These are phyloP conservation scores for Rhizopus arrhizus DNA, from an alignment of 371 early-diverging fungal genomes.

Conservation along the genomic window DNA sequence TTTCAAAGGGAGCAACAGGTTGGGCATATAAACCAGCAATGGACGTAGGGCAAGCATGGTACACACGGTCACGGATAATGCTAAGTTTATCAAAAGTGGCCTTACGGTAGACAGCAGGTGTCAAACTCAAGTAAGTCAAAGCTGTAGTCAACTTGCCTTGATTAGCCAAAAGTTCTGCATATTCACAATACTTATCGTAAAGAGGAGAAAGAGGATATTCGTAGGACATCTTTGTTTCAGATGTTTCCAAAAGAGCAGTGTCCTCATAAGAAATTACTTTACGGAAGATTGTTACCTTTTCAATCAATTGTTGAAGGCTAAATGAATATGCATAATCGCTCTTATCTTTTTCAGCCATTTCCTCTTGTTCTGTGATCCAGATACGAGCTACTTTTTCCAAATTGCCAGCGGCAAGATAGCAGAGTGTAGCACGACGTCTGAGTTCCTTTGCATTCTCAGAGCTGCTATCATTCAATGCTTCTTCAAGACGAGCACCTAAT, in stretches of 20 bases:
- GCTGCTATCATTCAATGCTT: constrained; percentile 38
- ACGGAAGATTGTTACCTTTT: constrained; percentile 90
- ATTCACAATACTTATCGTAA: constrained; percentile 86
- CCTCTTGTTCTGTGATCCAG: constrained; percentile 72
- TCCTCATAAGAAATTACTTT: constrained; percentile 81
- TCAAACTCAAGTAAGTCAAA: constrained; percentile 73
- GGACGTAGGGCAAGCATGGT: constrained; percentile 57
- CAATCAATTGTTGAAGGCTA: constrained; percentile 79
- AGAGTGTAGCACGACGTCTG: constrained; percentile 76
- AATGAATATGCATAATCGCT: constrained; percentile 19
- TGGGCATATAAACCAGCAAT: constrained; percentile 41
- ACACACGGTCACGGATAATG: constrained; percentile 78
- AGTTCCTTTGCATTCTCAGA: constrained; percentile 44
- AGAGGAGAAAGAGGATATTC: constrained; percentile 69
- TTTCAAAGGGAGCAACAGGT: constrained; percentile 72
- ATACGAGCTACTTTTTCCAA: constrained; percentile 82
- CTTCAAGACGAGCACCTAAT: constrained; percentile 73
- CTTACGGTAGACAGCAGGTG: constrained; percentile 69
- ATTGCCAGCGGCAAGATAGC: constrained; percentile 89
- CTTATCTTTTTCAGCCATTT: constrained; percentile 44
- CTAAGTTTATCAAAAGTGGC: constrained; percentile 49
- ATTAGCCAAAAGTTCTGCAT: constrained; percentile 75
- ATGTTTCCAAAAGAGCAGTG: constrained; percentile 55
- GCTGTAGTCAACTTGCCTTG: constrained; percentile 81
- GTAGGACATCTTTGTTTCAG: constrained; percentile 47